phyloP scores from a whole-genome alignment of 2,329 filamentous ascomycete species.

The Corniculantispora saksenae region DNA sequence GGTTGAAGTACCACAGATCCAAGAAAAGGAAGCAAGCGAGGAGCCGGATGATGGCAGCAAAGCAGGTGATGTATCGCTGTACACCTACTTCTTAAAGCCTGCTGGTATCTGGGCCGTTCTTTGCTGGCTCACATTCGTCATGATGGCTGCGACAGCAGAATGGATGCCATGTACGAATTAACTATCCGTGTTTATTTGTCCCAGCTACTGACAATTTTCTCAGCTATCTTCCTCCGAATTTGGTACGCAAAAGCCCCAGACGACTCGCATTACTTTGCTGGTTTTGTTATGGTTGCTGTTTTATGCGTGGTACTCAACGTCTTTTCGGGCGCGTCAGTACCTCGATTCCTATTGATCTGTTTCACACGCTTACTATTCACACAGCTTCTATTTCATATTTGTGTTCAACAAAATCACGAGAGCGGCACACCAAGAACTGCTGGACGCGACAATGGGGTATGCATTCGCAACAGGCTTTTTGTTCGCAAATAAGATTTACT shows the following conservation, averaged over 20 bases:
- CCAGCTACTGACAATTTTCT: not conserved
- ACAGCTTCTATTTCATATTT: not conserved
- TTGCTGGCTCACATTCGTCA: not conserved
- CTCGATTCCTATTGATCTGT: not conserved
- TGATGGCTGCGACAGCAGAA: not conserved
- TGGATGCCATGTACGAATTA: not conserved
- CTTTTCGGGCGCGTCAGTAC: not conserved
- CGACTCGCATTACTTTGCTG: not conserved
- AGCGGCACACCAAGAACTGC: not conserved
- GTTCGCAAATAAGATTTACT: not conserved
- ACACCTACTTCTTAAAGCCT: not conserved
- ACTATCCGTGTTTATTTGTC: not conserved
- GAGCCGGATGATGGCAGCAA: not conserved
- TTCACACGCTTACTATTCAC: not conserved
- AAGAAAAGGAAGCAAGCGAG: not conserved
- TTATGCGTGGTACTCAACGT: not conserved
- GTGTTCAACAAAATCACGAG: not conserved
- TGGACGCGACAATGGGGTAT: not conserved
- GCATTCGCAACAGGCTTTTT: not conserved
- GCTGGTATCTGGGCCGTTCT: not conserved
- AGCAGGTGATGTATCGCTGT: not conserved
- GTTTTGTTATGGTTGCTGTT: not conserved
- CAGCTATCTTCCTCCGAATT: slow-evolving; percentile 1
- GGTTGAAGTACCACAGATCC: not conserved
- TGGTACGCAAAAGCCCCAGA: not conserved